These are phyloP conservation scores for Fusarium foetens DNA, from an alignment of 2,329 filamentous ascomycete species.

Conservation along the genomic window DNA sequence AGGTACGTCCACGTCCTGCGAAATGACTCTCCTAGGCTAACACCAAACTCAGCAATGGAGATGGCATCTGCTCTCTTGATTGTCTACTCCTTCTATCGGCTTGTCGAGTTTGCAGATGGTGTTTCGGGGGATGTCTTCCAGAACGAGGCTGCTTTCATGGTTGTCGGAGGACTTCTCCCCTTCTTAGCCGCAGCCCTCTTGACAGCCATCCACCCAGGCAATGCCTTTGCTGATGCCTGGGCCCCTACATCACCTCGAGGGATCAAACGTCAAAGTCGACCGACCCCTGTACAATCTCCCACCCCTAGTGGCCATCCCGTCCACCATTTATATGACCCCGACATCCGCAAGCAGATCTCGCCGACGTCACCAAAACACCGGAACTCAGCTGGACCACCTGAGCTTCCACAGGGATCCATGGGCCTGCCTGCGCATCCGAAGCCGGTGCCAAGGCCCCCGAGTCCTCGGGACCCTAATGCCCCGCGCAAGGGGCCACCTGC, in stretches of 20 bases:
- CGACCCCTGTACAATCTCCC: conserved; percentile 31
- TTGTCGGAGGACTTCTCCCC: conserved; percentile 55
- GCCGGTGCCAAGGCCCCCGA: conserved; percentile 29
- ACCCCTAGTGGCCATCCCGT: conserved; percentile 38
- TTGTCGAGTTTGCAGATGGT: conserved; percentile 53
- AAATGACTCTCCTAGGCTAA: conserved; percentile 10
- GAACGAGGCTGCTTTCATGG: conserved; percentile 52
- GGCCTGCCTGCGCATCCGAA: conserved; percentile 47
- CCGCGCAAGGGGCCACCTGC: conserved; percentile 33
- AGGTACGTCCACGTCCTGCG: conserved; percentile 49
- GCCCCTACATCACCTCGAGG: conserved; percentile 50
- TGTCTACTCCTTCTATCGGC: conserved; percentile 54
- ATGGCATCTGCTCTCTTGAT: conserved; percentile 52
- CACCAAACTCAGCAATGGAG: conserved; percentile 49
- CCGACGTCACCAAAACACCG: conserved; percentile 39
- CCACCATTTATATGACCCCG: conserved; percentile 49
- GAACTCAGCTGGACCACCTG: conserved; percentile 34
- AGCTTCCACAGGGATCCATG: conserved; percentile 41
- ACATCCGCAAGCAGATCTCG: conserved; percentile 48
- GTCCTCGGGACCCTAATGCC: conserved; percentile 10
- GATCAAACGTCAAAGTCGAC: conserved; percentile 34
- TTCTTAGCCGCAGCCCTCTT: conserved; percentile 52
- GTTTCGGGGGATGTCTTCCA: conserved; percentile 50
- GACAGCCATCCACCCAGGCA: conserved; percentile 51
- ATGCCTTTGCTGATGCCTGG: conserved; percentile 55